These are phyloP conservation scores for Penicillium soppii DNA, from an alignment of 495 filamentous ascomycete genomes.

Conservation along the genomic window DNA sequence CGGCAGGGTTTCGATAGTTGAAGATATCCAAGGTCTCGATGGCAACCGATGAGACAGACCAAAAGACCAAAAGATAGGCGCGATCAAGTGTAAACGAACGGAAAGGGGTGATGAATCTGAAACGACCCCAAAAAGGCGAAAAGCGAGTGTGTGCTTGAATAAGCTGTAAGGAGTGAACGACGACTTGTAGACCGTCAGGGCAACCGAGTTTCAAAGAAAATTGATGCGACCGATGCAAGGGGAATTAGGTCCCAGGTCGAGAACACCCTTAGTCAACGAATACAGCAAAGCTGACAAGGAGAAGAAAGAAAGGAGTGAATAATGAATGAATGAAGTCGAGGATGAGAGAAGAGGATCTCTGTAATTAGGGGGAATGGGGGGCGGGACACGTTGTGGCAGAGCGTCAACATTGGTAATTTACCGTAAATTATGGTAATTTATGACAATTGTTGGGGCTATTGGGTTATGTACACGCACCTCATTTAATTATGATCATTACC, in stretches of 20 bases:
- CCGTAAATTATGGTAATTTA: constrained; percentile 10
- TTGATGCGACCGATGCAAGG: constrained; percentile 45
- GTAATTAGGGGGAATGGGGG: constrained; percentile 21
- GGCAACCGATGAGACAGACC: constrained; percentile 31
- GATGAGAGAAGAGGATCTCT: constrained; percentile 15
- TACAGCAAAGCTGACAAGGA: constrained; percentile 30
- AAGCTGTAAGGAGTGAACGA: constrained; percentile 45
- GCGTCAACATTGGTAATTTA: constrained; percentile 20
- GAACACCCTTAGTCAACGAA: constrained; percentile 18
- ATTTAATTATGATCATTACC: not conserved
- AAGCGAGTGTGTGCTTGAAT: constrained; percentile 31
- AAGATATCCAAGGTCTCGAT: constrained; percentile 21
- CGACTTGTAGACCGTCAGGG: constrained; percentile 18
- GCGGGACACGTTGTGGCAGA: constrained; percentile 23
- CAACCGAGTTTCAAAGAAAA: constrained; percentile 27
- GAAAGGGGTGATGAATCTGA: constrained; percentile 34
- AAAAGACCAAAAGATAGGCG: constrained; percentile 13
- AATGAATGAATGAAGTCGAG: constrained; percentile 28
- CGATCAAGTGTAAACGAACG: constrained; percentile 33
- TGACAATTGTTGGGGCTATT: not conserved
- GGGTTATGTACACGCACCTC: constrained; percentile 3
- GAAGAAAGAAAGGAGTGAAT: constrained; percentile 21
- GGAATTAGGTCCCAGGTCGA: constrained; percentile 34
- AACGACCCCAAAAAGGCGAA: constrained; percentile 21
- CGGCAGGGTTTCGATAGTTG: not conserved